These are phyloP conservation scores for Rutidosis leptorrhynchoides DNA, from an alignment of 129 eudicot genomes.

Conservation along the genomic window DNA sequence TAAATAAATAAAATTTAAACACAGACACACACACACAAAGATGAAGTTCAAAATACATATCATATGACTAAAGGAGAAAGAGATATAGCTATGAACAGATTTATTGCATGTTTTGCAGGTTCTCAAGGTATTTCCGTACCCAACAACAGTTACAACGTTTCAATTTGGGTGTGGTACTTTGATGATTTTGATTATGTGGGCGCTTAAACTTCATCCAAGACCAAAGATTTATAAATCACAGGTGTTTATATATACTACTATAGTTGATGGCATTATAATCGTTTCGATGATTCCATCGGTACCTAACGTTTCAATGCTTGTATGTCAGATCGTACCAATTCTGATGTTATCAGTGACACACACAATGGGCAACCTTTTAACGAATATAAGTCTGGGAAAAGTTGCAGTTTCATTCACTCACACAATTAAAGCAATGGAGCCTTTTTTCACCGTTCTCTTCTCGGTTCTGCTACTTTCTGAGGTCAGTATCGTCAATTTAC, in stretches of 20 bases:
- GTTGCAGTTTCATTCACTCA: conserved; percentile 96
- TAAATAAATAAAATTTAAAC: neutral
- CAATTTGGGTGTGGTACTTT: conserved; percentile 88
- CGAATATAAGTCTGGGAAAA: conserved; percentile 83
- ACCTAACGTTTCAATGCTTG: neutral
- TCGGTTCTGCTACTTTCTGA: conserved; percentile 65
- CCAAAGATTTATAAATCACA: conserved; percentile 75
- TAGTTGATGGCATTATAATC: neutral
- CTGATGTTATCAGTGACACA: conserved; percentile 56
- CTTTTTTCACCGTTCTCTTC: conserved; percentile 83
- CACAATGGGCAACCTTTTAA: conserved; percentile 81
- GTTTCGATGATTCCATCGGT: neutral
- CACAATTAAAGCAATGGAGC: conserved; percentile 98
- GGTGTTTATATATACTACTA: conserved; percentile 33
- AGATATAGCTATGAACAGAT: neutral
- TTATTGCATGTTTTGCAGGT: conserved; percentile 42
- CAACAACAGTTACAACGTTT: conserved; percentile 74
- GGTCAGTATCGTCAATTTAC: conserved; percentile 36
- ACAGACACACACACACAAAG: neutral
- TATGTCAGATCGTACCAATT: conserved; percentile 59
- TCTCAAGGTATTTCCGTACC: conserved; percentile 70
- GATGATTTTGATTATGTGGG: conserved; percentile 69
- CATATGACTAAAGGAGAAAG: neutral
- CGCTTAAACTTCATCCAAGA: conserved; percentile 61
- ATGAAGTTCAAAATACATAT: neutral